Percentiles rank a stretch among this genome's conserved stretches.
phyloP scores from a whole-genome alignment of 108 stramenopile species.

The Fragilaria crotonensis region DNA sequence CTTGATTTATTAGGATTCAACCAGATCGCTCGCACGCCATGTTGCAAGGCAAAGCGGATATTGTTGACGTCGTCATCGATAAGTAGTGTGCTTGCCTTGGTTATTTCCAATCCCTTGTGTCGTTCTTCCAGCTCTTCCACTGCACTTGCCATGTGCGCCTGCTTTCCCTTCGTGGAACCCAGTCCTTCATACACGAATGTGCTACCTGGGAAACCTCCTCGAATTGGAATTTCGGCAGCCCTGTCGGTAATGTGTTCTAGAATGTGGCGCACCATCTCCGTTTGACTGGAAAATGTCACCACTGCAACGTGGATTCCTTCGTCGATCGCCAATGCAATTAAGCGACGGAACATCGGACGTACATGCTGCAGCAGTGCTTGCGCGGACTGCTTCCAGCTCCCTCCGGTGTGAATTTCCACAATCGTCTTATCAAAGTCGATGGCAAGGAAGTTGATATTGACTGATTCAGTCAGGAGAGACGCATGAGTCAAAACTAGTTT shows the following conservation, averaged over 20 bases:
- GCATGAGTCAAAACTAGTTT: not conserved
- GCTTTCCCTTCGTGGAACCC: conserved; percentile 78
- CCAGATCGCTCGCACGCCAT: conserved; percentile 77
- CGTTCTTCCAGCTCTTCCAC: conserved; percentile 73
- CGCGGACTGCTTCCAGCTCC: conserved; percentile 67
- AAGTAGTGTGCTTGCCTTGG: conserved; percentile 76
- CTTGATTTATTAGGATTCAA: conserved; percentile 73
- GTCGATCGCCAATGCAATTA: conserved; percentile 49
- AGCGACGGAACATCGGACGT: conserved; percentile 75
- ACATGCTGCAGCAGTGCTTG: conserved; percentile 72
- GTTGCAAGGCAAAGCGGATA: conserved; percentile 60
- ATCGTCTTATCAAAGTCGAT: conserved; percentile 94
- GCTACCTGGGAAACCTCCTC: conserved; percentile 62
- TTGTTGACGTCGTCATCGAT: conserved; percentile 92
- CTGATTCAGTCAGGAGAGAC: conserved; percentile 5
- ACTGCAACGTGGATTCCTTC: conserved; percentile 76
- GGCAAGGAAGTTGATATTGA: conserved; percentile 84
- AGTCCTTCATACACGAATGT: conserved; percentile 77
- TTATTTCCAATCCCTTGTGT: conserved; percentile 30
- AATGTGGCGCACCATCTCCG: conserved; percentile 56
- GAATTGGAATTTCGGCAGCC: conserved; percentile 64
- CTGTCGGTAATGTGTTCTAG: conserved; percentile 37
- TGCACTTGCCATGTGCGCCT: conserved; percentile 89
- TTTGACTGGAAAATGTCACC: conserved; percentile 88
- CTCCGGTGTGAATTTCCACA: conserved; percentile 89